These are phyloP conservation scores for Linnemannia hyalina DNA, from an alignment of 192 early-diverging fungal genomes.

Conservation along the genomic window DNA sequence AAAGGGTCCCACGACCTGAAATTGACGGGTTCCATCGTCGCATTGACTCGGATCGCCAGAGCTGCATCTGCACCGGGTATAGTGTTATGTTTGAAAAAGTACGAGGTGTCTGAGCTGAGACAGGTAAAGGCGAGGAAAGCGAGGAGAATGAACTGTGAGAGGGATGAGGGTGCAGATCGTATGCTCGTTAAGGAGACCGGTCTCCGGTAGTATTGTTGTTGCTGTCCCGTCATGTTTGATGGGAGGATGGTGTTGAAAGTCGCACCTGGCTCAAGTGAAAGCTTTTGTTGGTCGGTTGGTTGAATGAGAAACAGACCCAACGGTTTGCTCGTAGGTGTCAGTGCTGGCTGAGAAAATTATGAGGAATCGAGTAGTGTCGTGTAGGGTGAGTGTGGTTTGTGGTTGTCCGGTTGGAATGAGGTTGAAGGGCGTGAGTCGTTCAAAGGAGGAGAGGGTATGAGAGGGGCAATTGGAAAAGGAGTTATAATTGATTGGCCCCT, in stretches of 20 bases:
- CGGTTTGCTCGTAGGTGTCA: background rate
- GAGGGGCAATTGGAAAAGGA: background rate
- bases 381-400: background rate
- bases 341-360: background rate
- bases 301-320: background rate
- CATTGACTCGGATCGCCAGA: constrained; percentile 22
- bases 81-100: background rate
- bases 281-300: background rate
- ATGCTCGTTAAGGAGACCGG: background rate
- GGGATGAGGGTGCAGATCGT: background rate
- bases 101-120: background rate
- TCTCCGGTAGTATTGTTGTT: background rate
- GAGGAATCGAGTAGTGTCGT: background rate
- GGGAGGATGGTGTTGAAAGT: too few relatives aligned
- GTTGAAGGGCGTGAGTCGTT: background rate
- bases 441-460: background rate
- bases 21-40: constrained; percentile 2
- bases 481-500: background rate
- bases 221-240: background rate
- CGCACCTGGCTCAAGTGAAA: too few relatives aligned
- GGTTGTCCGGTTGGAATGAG: background rate
- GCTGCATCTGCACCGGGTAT: constrained; percentile 35
- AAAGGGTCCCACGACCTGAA: constrained; percentile 41
- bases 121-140: background rate
- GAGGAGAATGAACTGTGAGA: background rate